phyloP scores from a whole-genome alignment of 2,329 filamentous ascomycete species.

The Thermothelomyces thermophilus region DNA sequence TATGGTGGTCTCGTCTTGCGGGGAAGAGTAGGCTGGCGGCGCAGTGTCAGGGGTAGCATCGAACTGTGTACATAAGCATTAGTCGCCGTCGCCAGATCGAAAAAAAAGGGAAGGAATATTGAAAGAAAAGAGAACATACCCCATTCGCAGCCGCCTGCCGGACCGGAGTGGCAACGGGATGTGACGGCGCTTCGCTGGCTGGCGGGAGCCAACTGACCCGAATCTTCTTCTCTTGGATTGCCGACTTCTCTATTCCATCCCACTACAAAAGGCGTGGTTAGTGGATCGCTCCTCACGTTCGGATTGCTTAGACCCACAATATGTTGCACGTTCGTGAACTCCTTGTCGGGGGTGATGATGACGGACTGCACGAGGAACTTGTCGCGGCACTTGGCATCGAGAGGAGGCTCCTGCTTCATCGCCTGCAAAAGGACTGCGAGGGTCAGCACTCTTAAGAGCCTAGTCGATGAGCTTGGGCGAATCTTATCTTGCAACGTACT shows the following conservation, averaged over 20 bases:
- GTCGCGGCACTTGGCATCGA: constrained; percentile 86
- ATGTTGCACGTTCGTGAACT: constrained; percentile 70
- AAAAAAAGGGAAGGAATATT: not conserved
- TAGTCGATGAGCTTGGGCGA: not conserved
- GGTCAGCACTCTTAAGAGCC: constrained; percentile 24
- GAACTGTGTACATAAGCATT: constrained; percentile 19
- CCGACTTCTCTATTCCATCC: constrained; percentile 68
- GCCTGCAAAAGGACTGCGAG: constrained; percentile 81
- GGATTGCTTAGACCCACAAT: constrained; percentile 54
- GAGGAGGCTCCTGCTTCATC: constrained; percentile 89
- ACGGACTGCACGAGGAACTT: constrained; percentile 97
- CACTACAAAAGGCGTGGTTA: constrained; percentile 49
- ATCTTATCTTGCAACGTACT: constrained; percentile 51
- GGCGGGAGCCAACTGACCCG: constrained; percentile 76
- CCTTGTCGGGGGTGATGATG: constrained; percentile 72
- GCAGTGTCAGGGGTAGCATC: constrained; percentile 30
- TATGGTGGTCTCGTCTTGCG: constrained; percentile 23
- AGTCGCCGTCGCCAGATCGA: not conserved
- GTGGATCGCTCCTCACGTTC: constrained; percentile 10
- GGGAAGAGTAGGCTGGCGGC: constrained; percentile 30
- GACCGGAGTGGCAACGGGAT: constrained; percentile 27
- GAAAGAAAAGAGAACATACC: constrained; percentile 21
- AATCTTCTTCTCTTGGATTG: constrained; percentile 91
- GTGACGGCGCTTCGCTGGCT: constrained; percentile 35
- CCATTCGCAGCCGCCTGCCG: constrained; percentile 27